Evolutionary conservation across 441 rosid species (phyloP).

Genomic region (Flueggea neowawraea): DNA sequence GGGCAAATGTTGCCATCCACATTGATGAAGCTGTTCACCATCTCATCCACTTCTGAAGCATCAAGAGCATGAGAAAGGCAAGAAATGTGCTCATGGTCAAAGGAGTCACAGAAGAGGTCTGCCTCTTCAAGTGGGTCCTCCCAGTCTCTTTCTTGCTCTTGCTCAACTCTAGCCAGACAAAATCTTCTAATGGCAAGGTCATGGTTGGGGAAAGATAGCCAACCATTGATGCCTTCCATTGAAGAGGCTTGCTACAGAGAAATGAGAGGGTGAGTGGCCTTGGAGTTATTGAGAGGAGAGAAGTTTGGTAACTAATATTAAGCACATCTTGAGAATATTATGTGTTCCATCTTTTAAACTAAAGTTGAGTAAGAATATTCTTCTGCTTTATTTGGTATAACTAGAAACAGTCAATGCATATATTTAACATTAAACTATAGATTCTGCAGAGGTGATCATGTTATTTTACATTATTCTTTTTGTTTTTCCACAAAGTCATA

Average conservation of each 20-base stretch:
- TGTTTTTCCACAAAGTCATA: too few species aligned
- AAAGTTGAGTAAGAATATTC: background rate
- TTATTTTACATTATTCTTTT: too few species aligned
- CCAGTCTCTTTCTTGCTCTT: conserved; percentile 37
- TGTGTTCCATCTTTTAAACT: background rate
- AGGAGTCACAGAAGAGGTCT: conserved; percentile 22
- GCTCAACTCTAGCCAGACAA: conserved; percentile 60
- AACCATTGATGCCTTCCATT: conserved; percentile 38
- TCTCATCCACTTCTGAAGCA: conserved; percentile 48
- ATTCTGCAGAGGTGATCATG: too few species aligned
- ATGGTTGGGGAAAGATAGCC: conserved; percentile 40
- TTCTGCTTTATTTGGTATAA: background rate
- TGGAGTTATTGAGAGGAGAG: too few species aligned
- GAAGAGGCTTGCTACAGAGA: conserved; percentile 4
- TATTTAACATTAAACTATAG: too few species aligned
- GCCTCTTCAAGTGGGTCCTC: conserved; percentile 28
- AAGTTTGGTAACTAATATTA: too few species aligned
- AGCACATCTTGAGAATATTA: background rate
- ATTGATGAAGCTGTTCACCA: conserved; percentile 66
- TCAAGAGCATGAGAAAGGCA: conserved; percentile 18
- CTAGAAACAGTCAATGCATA: background rate
- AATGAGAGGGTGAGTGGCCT: background rate
- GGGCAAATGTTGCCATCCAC: conserved; percentile 17
- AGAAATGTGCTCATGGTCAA: conserved; percentile 6
- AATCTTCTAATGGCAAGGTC: conserved; percentile 65